These are phyloP conservation scores for Marasmius fiardii DNA, from an alignment of 1,284 basidiomycete genomes.

Conservation along the genomic window DNA sequence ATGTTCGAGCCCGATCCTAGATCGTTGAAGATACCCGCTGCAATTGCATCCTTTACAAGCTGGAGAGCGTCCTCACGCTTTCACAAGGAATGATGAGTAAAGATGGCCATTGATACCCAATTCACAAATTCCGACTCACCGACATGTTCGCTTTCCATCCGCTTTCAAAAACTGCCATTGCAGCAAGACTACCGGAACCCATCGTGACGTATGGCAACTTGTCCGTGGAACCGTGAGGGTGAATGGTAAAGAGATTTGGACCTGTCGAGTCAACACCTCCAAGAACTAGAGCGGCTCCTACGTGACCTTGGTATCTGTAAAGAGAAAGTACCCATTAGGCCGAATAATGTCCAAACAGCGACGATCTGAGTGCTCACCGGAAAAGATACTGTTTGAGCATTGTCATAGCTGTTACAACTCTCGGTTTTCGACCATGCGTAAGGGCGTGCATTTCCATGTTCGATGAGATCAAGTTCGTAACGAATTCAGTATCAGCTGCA, in stretches of 20 bases:
- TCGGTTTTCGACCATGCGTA: conserved; percentile 70
- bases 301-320: conserved; percentile 84
- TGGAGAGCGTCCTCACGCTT: conserved; percentile 81
- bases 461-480: conserved; percentile 88
- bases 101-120: neutral
- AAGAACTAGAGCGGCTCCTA: conserved; percentile 96
- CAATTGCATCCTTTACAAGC: conserved; percentile 86
- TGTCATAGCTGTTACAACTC: conserved; percentile 88
- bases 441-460: conserved; percentile 86
- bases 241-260: conserved; percentile 93
- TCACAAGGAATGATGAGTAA: neutral
- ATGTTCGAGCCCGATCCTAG: conserved; percentile 97
- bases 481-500: conserved; percentile 97
- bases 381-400: conserved; percentile 84
- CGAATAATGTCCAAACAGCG: neutral
- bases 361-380: conserved; percentile 26
- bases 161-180: conserved; percentile 97
- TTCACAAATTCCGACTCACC: conserved; percentile 39
- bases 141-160: conserved; percentile 84
- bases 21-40: conserved; percentile 99
- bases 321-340: neutral
- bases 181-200: conserved; percentile 95
- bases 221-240: conserved; percentile 97
- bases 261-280: conserved; percentile 94
- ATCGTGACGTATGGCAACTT: conserved; percentile 99